phyloP scores from a whole-genome alignment of 2,329 filamentous ascomycete species.

The Bipolaris victoriae region DNA sequence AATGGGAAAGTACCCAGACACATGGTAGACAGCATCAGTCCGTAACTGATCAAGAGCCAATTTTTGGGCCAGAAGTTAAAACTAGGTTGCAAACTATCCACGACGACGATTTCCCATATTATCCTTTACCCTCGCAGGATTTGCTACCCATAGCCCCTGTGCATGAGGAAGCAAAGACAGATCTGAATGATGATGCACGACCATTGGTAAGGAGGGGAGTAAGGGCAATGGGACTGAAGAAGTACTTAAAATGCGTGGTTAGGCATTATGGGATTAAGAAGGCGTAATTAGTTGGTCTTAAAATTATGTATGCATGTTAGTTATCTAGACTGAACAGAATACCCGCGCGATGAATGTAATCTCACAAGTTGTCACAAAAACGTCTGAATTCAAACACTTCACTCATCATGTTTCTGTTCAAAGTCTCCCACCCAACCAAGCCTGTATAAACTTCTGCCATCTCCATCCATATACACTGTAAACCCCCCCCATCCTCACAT shows the following conservation, averaged over 20 bases:
- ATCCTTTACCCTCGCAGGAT: neutral
- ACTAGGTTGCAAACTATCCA: neutral
- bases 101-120: constrained; percentile 6
- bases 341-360: too few relatives aligned
- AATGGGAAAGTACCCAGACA: neutral
- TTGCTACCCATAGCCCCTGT: too few relatives aligned
- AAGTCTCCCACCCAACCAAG: too few relatives aligned
- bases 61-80: neutral
- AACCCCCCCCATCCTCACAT: too few relatives aligned
- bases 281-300: neutral
- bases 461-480: too few relatives aligned
- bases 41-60: neutral
- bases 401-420: too few relatives aligned
- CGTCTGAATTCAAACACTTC: too few relatives aligned
- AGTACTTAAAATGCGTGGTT: neutral
- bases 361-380: too few relatives aligned
- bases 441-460: too few relatives aligned
- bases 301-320: too few relatives aligned
- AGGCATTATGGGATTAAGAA: neutral
- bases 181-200: neutral
- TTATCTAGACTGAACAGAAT: neutral
- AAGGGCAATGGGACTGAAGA: neutral
- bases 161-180: neutral
- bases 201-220: neutral
- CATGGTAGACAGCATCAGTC: neutral